phyloP scores from a whole-genome alignment of 2,329 filamentous ascomycete genomes.

The Colletotrichum horii region DNA sequence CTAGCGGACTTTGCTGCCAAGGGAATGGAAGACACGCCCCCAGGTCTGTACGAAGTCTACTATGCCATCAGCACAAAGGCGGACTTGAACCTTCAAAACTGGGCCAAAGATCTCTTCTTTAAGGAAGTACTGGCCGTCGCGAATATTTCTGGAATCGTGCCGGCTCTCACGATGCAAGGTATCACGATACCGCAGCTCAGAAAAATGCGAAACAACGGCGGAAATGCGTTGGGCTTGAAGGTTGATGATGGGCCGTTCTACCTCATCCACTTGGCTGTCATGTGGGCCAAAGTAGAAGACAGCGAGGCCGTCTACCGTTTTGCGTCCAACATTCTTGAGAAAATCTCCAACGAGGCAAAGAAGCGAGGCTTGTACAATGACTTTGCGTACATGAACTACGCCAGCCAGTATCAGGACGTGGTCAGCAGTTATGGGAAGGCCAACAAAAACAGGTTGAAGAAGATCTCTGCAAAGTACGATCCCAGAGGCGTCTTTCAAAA shows the following conservation, averaged over 20 bases:
- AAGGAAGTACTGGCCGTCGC: conserved; percentile 1
- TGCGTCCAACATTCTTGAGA: conserved; percentile 21
- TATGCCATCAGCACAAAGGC: conserved; percentile 25
- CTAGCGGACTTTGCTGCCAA: conserved; percentile 20
- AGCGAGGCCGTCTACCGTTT: conserved; percentile 23
- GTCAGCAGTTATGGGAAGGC: conserved; percentile 41
- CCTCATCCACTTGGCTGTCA: conserved; percentile 24
- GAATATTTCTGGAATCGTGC: conserved; percentile 27
- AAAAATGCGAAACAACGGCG: conserved; percentile 39
- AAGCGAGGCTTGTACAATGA: conserved; percentile 18
- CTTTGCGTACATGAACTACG: conserved; percentile 49
- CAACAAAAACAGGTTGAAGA: conserved; percentile 35
- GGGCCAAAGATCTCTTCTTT: conserved; percentile 23
- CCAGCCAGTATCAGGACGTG: conserved; percentile 41
- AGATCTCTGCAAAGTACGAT: conserved; percentile 35
- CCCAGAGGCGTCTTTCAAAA: conserved; percentile 37
- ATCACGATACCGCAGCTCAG: conserved; percentile 41
- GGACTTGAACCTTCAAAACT: conserved; percentile 20
- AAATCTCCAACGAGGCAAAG: conserved; percentile 20
- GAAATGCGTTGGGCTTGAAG: conserved; percentile 41
- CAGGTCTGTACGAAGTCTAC: conserved; percentile 27
- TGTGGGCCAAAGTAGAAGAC: conserved; percentile 25
- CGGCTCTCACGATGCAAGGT: conserved; percentile 41
- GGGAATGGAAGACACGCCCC: not conserved
- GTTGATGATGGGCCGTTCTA: conserved; percentile 29